phyloP scores from a whole-genome alignment of 768 basidiomycete genomes.

The Phlebiopsis flavidoalba region DNA sequence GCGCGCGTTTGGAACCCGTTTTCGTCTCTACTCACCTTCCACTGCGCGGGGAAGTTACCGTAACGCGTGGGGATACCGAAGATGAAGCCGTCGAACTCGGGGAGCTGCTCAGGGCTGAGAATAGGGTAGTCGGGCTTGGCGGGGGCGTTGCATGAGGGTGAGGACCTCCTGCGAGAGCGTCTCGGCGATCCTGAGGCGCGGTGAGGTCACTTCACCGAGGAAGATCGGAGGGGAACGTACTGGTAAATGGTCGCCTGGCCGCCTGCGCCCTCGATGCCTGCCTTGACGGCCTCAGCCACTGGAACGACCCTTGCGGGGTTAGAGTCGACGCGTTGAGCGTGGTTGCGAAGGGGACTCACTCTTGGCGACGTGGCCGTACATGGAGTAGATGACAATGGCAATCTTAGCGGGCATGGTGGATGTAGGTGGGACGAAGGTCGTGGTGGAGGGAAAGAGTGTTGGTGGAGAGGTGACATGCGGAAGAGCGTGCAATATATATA shows the following conservation, averaged over 20 bases:
- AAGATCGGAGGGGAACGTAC: constrained; percentile 23
- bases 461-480: neutral
- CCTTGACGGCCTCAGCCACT: constrained; percentile 58
- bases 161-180: constrained; percentile 71
- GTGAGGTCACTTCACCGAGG: neutral
- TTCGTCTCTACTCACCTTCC: constrained; percentile 46
- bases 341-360: constrained; percentile 34
- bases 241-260: constrained; percentile 42
- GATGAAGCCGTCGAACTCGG: constrained; percentile 64
- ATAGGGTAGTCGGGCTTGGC: constrained; percentile 70
- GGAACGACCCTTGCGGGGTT: constrained; percentile 1
- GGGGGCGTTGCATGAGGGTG: constrained; percentile 61
- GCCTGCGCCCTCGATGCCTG: constrained; percentile 36
- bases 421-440: neutral
- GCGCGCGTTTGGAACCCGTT: neutral
- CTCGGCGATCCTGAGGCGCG: constrained; percentile 56
- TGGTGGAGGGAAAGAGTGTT: neutral
- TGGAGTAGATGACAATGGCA: constrained; percentile 67
- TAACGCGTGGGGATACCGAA: constrained; percentile 79
- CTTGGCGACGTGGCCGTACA: constrained; percentile 69
- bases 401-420: constrained; percentile 32
- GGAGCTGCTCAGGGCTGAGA: constrained; percentile 49
- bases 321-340: neutral
- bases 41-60: constrained; percentile 76
- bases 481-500: neutral